Base-by-base conservation (phyloP, 2,329 filamentous ascomycete genomes). In the Beauveria varroae region DNA sequence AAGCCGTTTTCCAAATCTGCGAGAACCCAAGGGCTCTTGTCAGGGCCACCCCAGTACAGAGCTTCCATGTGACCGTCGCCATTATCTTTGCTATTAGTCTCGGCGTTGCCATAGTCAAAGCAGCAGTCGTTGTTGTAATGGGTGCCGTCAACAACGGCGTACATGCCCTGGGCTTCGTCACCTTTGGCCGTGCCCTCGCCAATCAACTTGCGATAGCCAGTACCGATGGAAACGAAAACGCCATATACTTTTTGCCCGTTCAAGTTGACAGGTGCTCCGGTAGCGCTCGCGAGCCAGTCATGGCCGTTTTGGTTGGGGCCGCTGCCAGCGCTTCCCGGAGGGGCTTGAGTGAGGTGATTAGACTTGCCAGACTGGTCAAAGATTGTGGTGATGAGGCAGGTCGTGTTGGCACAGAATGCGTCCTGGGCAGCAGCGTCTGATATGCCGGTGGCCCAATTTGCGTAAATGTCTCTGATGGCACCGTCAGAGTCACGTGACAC, bases 61-160 rank as follows among this genome's bases (percentile, higher is more conserved):
- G 86, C 83, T 68, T 89, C 86, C 86, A 89, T 89, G 67, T 87
- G 85, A 18, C 83, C 86, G 58, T 81, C 79, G 3, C 86, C 86
- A 0, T 83, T 81, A 62, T 85, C 82, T 1, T 3, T 63, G 62
- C 68, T 79, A 69, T 65, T 83, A 3, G 74, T 77, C 72, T 85
- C 82, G 51, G 81, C 81, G 53, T 84, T 84, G 52, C 81, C 81
- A 55, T 84, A 84, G 70, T 84, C 81, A 65, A 82, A 83, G 68
- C 78, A 86, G 73, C 83, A 86, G 7, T 63, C 76, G 24, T 70
- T 74, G 65, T 85, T 86, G 75, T 80, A 86, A 66, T 86, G 83
- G 0, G 80, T 83, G 0, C 83, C 83, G 65, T 86, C 83, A 3
- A 86, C 68, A 0, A 86, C 76, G 0, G 82, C 82, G 62, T 86